A percentile compares a stretch with the other conserved stretches of the same genome.
Conservation (phyloP, 108 stramenopile species). For the Skeletonema potamos region DNA sequence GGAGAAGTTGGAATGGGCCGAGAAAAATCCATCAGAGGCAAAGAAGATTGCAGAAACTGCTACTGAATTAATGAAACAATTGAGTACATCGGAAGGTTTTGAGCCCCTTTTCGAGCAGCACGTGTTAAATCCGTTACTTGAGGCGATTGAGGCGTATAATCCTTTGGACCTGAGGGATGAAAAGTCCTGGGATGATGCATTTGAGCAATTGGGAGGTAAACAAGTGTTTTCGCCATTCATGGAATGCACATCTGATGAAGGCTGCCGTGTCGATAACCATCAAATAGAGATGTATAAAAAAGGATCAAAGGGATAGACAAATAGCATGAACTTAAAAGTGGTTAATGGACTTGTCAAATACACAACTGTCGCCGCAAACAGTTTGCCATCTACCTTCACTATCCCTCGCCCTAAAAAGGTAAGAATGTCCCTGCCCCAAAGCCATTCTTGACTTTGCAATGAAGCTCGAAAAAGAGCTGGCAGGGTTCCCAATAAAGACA, state of each 20-base stretch:
- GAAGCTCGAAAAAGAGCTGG: conserved; percentile 31
- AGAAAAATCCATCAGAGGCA: conserved; percentile 7
- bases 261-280: no score
- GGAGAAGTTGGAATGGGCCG: conserved; percentile 26
- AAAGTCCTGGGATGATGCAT: background rate
- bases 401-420: conserved; percentile 23
- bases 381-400: conserved; percentile 18
- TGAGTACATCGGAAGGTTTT: conserved; percentile 1
- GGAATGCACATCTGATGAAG: background rate
- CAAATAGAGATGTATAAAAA: no score
- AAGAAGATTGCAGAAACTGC: background rate
- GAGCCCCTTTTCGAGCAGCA: conserved; percentile 1
- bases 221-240: background rate
- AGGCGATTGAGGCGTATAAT: conserved; percentile 10
- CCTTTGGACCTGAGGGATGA: background rate
- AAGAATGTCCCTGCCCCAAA: conserved; percentile 29
- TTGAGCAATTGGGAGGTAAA: background rate
- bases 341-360: conserved; percentile 25
- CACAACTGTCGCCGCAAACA: conserved; percentile 27
- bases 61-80: background rate
- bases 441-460: conserved; percentile 45
- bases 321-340: background rate
- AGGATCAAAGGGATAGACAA: background rate
- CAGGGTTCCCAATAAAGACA: conserved; percentile 46
- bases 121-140: background rate